phyloP scores from a whole-genome alignment of 2,329 filamentous ascomycete species.

The Scedosporium boydii region DNA sequence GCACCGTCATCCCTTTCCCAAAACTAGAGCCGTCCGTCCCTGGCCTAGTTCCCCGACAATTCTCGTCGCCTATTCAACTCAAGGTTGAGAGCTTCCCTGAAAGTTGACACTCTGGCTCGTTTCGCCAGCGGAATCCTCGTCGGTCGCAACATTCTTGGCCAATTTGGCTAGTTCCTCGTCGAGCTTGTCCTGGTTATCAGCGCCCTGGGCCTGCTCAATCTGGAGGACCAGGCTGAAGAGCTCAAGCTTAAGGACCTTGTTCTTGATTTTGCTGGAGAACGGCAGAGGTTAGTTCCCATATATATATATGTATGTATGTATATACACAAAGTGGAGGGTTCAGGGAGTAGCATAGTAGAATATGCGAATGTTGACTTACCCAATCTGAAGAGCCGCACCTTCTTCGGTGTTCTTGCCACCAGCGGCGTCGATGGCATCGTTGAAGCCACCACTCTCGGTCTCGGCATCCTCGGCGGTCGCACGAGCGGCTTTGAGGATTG shows the following conservation, averaged over 20 bases:
- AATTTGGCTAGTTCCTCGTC: constrained; percentile 40
- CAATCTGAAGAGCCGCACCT: constrained; percentile 37
- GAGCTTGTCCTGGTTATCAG: constrained; percentile 31
- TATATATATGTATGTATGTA: background rate
- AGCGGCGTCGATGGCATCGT: constrained; percentile 40
- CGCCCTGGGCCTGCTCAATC: constrained; percentile 40
- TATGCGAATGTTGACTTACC: background rate
- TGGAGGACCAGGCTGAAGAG: constrained; percentile 38
- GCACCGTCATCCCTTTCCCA: too few relatives aligned
- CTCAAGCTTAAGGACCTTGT: constrained; percentile 50
- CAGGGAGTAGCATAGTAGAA: background rate
- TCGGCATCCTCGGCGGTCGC: constrained; percentile 45
- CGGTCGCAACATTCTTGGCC: constrained; percentile 37
- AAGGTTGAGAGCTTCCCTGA: constrained; percentile 12
- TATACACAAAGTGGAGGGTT: background rate
- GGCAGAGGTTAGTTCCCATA: background rate
- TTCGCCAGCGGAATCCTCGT: constrained; percentile 23
- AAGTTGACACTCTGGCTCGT: constrained; percentile 27
- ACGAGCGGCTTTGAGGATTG: constrained; percentile 39
- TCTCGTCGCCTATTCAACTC: background rate
- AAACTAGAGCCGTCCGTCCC: too few relatives aligned
- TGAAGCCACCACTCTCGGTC: constrained; percentile 35
- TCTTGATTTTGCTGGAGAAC: constrained; percentile 43
- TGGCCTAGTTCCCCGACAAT: too few relatives aligned
- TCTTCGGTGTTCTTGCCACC: constrained; percentile 23